phyloP scores from a whole-genome alignment of 1,284 basidiomycete species.

The Papiliotrema nemorosa region DNA sequence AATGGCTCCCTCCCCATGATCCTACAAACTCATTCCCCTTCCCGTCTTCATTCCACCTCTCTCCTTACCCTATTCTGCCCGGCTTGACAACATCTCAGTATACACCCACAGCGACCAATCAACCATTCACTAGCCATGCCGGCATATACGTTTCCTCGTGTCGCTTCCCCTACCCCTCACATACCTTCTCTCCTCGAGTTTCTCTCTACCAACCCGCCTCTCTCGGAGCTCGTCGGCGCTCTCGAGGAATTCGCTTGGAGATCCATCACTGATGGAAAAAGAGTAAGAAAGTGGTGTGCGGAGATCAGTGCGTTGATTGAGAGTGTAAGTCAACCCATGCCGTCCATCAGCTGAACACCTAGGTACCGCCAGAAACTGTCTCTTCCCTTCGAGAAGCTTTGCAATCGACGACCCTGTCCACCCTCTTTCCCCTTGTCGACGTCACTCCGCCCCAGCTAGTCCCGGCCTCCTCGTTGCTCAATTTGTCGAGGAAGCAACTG shows the following conservation, averaged over 20 bases:
- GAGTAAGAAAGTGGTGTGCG: not conserved
- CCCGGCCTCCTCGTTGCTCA: constrained; percentile 1
- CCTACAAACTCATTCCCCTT: too few species aligned
- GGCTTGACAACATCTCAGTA: too few species aligned
- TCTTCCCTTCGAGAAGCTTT: not conserved
- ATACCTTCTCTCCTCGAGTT: not conserved
- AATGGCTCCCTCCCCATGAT: too few species aligned
- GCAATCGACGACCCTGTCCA: not conserved
- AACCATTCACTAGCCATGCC: too few species aligned
- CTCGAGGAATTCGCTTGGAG: not conserved
- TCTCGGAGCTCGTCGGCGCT: not conserved
- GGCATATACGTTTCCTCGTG: not conserved
- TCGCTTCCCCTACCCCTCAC: not conserved
- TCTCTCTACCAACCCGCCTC: not conserved
- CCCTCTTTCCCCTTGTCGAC: not conserved
- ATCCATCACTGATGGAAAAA: not conserved
- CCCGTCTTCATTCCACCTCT: too few species aligned
- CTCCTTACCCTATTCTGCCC: too few species aligned
- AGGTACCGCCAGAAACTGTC: not conserved
- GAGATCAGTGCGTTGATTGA: not conserved
- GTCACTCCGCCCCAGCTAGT: not conserved
- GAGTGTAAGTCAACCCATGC: not conserved
- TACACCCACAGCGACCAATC: too few species aligned
- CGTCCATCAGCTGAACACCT: not conserved
- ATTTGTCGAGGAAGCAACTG: constrained; percentile 23